These are phyloP conservation scores for Cercis canadensis DNA, from an alignment of 306 rosid genomes.

Conservation along the genomic window DNA sequence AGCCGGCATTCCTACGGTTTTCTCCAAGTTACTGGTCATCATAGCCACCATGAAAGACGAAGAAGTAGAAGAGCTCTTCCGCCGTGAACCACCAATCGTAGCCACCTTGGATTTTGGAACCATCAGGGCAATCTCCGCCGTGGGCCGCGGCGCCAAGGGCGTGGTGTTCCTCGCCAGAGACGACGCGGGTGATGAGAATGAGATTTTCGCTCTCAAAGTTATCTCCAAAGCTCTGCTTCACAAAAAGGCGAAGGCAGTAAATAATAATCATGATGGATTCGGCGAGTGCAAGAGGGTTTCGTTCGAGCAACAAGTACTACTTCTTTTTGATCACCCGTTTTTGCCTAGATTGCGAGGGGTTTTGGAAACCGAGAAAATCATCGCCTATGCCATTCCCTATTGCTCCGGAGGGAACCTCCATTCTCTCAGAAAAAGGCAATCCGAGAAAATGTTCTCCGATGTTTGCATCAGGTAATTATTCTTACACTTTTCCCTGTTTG, in stretches of 20 bases:
- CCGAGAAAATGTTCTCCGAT: conserved; percentile 74
- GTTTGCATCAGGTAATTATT: conserved; percentile 64
- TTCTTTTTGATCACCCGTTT: conserved; percentile 69
- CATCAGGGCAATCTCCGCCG: conserved; percentile 62
- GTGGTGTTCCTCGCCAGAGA: conserved; percentile 70
- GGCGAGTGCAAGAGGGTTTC: conserved; percentile 58
- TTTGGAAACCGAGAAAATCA: conserved; percentile 58
- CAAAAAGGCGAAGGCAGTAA: conserved; percentile 41
- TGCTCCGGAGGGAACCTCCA: conserved; percentile 87
- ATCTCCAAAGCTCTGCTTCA: conserved; percentile 65
- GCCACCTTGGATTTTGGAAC: conserved; percentile 50
- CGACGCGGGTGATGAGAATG: conserved; percentile 31
- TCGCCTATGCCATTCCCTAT: conserved; percentile 73
- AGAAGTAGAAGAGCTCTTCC: not conserved
- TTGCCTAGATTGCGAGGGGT: conserved; percentile 71
- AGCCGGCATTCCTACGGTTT: not conserved
- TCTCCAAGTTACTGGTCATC: not conserved
- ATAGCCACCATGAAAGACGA: conserved; percentile 44
- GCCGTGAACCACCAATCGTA: not conserved
- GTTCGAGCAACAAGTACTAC: conserved; percentile 76
- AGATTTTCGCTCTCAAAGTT: conserved; percentile 73
- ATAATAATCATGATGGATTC: conserved; percentile 5
- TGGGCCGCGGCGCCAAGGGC: conserved; percentile 98
- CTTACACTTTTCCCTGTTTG: not conserved
- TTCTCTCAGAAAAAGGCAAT: conserved; percentile 62